Conservation (phyloP, 257 asterid genomes). For the Craterostigma plantagineum region DNA sequence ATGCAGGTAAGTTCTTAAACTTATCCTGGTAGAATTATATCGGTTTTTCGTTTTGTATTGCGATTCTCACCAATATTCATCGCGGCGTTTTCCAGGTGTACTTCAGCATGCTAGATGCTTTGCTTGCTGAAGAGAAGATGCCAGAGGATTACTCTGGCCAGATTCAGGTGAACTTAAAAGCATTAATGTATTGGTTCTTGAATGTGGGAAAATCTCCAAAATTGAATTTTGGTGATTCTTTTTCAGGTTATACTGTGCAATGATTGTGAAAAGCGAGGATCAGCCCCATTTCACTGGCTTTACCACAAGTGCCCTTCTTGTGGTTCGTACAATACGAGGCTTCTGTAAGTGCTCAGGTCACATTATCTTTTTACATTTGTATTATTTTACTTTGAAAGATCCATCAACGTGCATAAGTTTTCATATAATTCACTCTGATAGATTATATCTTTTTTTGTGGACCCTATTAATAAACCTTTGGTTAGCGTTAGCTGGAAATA, state of each 20-base stretch:
- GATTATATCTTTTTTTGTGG: too few relatives aligned
- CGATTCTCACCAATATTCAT: neutral
- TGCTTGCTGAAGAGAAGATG: constrained; percentile 57
- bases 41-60: too few relatives aligned
- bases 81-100: constrained; percentile 36
- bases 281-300: constrained; percentile 58
- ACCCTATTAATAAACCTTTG: too few relatives aligned
- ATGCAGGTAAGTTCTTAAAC: constrained; percentile 43
- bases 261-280: constrained; percentile 67
- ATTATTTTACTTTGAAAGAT: too few relatives aligned
- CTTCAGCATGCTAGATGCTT: constrained; percentile 63
- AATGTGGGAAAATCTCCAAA: too few relatives aligned
- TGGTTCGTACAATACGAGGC: constrained; percentile 75
- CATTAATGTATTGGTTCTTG: too few relatives aligned
- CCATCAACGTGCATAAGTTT: too few relatives aligned
- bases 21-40: too few relatives aligned
- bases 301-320: constrained; percentile 73
- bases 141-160: constrained; percentile 65
- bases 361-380: too few relatives aligned
- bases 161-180: constrained; percentile 55
- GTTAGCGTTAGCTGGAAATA: too few relatives aligned
- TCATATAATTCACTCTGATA: too few relatives aligned
- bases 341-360: constrained; percentile 14
- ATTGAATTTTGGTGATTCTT: too few relatives aligned
- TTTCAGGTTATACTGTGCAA: constrained; percentile 63